Evolutionary conservation across 2,329 filamentous ascomycete genomes (phyloP), one percentile per base, ranked within the genome.

Genomic region (Colletotrichum viniferum): DNA sequence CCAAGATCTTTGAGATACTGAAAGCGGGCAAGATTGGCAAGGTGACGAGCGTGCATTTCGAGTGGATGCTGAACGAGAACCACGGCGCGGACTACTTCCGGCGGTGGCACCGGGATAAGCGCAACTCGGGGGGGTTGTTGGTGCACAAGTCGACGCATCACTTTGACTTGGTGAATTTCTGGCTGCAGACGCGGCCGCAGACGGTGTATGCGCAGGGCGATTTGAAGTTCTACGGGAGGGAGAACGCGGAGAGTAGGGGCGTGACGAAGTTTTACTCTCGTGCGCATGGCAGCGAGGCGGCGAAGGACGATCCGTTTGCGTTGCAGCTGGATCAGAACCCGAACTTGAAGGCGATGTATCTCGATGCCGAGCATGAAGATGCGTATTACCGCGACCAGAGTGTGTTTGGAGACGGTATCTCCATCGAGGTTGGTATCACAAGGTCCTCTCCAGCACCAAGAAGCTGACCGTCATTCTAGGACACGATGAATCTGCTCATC

Each of bases 281-380:
- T 1, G 85, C 88, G 1, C 85, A 86, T 65, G 89, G 88, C 1
- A 90, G 88, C 73, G 85, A 88, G 32, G 86, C 80, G 0, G 90
- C 91, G 0, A 86, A 84, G 74, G 77, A 81, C 0, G 91, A 93
- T 71, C 91, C 90, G 0, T 93, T 93, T 79, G 90, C 91, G 1
- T 82, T 93, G 71, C 87, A 91, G 69, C 77, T 92, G 65, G 88
- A 88, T 5, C 80, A 86, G 3, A 88, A 90, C 73, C 82, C 85
- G 16, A 87, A 90, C 77, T 82, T 93, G 26, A 91, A 90, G 82
- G 87, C 86, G 5, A 86, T 92, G 85, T 92, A 92, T 74, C 86
- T 91, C 0, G 90, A 92, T 43, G 91, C 91, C 0, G 91, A 93
- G 84, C 88, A 92, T 73, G 91, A 93, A 79, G 91, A 93, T 77